phyloP scores from a whole-genome alignment of 2,329 filamentous ascomycete genomes.

The Aureobasidium pullulans region DNA sequence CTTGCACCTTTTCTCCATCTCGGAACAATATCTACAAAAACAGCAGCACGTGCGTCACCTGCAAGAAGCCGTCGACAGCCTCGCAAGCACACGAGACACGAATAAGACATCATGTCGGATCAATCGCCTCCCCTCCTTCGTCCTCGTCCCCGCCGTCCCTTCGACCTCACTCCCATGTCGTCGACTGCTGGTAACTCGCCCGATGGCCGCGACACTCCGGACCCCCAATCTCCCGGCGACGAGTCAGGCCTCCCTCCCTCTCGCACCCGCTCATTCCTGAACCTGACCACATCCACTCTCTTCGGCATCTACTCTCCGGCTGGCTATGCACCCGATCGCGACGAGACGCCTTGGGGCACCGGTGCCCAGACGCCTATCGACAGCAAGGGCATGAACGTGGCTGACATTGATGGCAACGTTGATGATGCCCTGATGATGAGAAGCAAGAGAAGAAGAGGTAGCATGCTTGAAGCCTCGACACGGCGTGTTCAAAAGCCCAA shows the following conservation, averaged over 20 bases:
- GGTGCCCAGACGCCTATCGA: conserved; percentile 61
- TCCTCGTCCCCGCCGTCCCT: conserved; percentile 65
- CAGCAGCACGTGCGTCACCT: background rate
- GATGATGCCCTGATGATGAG: conserved; percentile 7
- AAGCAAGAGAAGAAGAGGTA: conserved; percentile 13
- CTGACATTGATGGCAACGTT: conserved; percentile 11
- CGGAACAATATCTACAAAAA: background rate
- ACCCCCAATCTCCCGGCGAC: conserved; percentile 20
- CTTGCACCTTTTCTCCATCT: background rate
- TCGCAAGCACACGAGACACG: background rate
- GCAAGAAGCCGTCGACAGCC: background rate
- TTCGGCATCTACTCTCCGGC: conserved; percentile 81
- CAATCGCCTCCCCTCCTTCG: conserved; percentile 31
- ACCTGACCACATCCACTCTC: conserved; percentile 82
- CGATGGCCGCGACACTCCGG: conserved; percentile 14
- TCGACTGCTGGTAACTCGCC: conserved; percentile 28
- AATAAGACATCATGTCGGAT: background rate
- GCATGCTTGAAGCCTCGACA: conserved; percentile 15
- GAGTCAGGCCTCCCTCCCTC: conserved; percentile 37
- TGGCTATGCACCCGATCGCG: conserved; percentile 44
- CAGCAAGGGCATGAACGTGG: conserved; percentile 14
- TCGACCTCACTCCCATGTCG: conserved; percentile 50
- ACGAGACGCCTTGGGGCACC: conserved; percentile 69
- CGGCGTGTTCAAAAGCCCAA: conserved; percentile 5
- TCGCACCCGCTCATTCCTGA: conserved; percentile 70